Percentiles rank a stretch among this genome's conserved stretches.
These are phyloP conservation scores for Echites panduratus DNA, from an alignment of 257 asterid genomes.

Conservation along the genomic window DNA sequence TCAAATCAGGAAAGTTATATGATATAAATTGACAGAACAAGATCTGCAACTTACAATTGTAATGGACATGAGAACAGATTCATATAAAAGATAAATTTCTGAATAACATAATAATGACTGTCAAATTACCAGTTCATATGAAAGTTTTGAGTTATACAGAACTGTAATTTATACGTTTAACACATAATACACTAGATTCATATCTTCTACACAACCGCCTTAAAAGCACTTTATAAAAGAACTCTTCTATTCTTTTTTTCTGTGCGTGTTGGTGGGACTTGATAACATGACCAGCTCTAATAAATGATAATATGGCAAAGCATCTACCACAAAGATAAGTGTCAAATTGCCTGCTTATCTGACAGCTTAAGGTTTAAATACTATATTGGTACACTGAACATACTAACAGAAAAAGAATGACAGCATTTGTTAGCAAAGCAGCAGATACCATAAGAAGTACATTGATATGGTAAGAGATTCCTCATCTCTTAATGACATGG, in stretches of 20 bases:
- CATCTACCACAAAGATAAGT: too few species aligned
- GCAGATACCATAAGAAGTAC: background rate
- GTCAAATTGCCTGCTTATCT: background rate
- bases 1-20: slow-evolving; percentile 12
- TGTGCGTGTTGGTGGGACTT: background rate
- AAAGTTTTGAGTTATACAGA: background rate
- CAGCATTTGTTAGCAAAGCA: too few species aligned
- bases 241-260: background rate
- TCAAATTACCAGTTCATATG: background rate
- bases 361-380: too few species aligned
- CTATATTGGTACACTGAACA: too few species aligned
- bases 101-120: background rate
- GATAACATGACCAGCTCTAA: background rate
- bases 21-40: background rate
- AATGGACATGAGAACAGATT: background rate
- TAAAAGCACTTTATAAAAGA: background rate
- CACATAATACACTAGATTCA: background rate
- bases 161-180: background rate
- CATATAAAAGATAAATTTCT: too few species aligned
- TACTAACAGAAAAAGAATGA: too few species aligned
- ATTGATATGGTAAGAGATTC: background rate
- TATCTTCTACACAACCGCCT: background rate
- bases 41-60: background rate
- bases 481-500: background rate
- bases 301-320: background rate